Base-by-base conservation (phyloP, 805 yeast species). In the Wickerhamomyces sydowiorum region DNA sequence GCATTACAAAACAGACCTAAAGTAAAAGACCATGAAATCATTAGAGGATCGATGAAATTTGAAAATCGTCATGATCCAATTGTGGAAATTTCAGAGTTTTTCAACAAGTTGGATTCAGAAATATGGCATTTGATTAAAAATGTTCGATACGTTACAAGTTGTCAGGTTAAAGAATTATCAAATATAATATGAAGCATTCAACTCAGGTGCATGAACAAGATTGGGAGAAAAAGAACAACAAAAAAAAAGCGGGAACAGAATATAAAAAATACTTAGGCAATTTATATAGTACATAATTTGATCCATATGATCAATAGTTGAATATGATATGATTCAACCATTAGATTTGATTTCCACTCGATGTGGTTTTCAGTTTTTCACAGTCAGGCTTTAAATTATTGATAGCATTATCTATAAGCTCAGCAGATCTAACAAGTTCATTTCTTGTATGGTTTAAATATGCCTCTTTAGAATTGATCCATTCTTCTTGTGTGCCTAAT, bases 371-470 rank as follows among this genome's bases (percentile, higher is more conserved):
- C 9, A 7, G 12, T n/a, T n/a, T n/a, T 28, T n/a, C 22, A 17
- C 22, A 23, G 10, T 20, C 15, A 6, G 22, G 20, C 12, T 44
- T 43, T 35, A 56, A 45, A 20, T 51, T 50, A 21, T 38, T 45
- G 20, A 54, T 44, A 7, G 59, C 57, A 20, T 41, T 42, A 28
- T 54, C 57, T 20, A 56, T 56, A 28, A 50, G 29, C 21, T 46
- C 48, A 4, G 59, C 57, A 3, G 59, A 48, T 31, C 43, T 55
- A 8, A 46, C 33, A 22, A 56, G 31, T 34, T 56, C 59, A 10
- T 35, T 39, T 33, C 50, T 53, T 20, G 50, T 42, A 28, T 47
- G 47, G 4, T 40, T 41, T 40, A 55, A 38, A 28, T 42, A 53
- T 6, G 37, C 32, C 23, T 54, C 56, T 38, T 54, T 56, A 14